phyloP scores from a whole-genome alignment of 495 filamentous ascomycete species.

The Penicillium soppii region DNA sequence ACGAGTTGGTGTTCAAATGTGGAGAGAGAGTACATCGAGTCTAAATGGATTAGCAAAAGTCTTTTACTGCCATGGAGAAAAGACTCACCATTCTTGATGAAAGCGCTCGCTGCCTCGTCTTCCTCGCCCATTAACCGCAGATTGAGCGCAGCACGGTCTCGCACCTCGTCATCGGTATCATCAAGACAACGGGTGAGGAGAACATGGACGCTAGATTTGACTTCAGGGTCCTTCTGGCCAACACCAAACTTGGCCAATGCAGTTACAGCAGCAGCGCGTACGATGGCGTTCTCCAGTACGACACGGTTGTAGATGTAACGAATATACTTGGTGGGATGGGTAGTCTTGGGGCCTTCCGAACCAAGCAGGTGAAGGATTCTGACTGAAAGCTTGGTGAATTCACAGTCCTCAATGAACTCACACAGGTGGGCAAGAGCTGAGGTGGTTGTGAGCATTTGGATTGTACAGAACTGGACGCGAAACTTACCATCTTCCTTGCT shows the following conservation, averaged over 20 bases:
- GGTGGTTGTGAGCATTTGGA: conserved; percentile 1
- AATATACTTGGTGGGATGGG: conserved; percentile 96
- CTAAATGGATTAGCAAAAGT: conserved; percentile 26
- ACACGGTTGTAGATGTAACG: conserved; percentile 99
- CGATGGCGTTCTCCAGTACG: conserved; percentile 93
- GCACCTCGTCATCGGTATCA: conserved; percentile 96
- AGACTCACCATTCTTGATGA: conserved; percentile 84
- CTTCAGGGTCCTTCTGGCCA: conserved; percentile 91
- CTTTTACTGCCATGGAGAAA: not conserved
- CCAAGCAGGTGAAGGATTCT: conserved; percentile 92
- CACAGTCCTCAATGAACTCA: conserved; percentile 99
- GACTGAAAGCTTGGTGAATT: conserved; percentile 97
- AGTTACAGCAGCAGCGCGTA: conserved; percentile 92
- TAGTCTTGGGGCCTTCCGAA: conserved; percentile 90
- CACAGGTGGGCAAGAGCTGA: conserved; percentile 88
- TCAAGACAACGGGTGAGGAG: conserved; percentile 92
- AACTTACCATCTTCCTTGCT: conserved; percentile 84
- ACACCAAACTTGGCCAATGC: conserved; percentile 97
- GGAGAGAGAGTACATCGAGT: conserved; percentile 83
- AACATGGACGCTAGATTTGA: conserved; percentile 92
- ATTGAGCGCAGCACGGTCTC: conserved; percentile 92
- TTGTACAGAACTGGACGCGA: not conserved
- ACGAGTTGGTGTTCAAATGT: conserved; percentile 96
- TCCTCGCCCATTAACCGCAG: conserved; percentile 82
- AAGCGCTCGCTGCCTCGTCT: conserved; percentile 77